A percentile compares a stretch with the other conserved stretches of the same genome.
phyloP scores from a whole-genome alignment of 768 basidiomycete genomes.

The Kwoniella shandongensis region DNA sequence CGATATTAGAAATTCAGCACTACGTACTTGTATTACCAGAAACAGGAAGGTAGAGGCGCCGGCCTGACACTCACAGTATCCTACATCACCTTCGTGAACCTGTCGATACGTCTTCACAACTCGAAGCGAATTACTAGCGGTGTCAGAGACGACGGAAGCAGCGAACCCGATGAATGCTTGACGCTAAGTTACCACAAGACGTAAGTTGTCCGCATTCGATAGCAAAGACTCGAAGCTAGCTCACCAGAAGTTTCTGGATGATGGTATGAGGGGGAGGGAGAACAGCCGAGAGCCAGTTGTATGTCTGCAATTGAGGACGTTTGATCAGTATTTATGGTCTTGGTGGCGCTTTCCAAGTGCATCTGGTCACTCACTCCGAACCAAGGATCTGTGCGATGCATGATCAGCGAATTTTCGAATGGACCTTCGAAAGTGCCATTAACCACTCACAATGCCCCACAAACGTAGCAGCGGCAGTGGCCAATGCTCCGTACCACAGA shows the following conservation, averaged over 20 bases:
- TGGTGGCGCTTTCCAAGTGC: too few relatives aligned
- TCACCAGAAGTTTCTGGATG: conserved; percentile 60
- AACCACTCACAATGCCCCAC: conserved; percentile 71
- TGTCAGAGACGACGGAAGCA: conserved; percentile 82
- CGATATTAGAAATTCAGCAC: too few relatives aligned
- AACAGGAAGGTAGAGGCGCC: too few relatives aligned
- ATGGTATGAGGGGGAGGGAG: conserved; percentile 64
- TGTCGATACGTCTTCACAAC: conserved; percentile 96
- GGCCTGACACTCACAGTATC: conserved; percentile 63
- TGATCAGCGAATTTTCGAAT: conserved; percentile 2
- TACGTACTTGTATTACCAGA: too few relatives aligned
- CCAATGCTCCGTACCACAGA: conserved; percentile 87
- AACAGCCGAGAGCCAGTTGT: conserved; percentile 70
- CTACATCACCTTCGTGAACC: conserved; percentile 75
- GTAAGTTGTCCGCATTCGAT: background rate
- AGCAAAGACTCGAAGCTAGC: conserved; percentile 17
- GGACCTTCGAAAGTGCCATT: too few relatives aligned
- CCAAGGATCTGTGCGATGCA: conserved; percentile 46
- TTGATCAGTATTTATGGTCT: too few relatives aligned
- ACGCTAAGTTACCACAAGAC: conserved; percentile 54
- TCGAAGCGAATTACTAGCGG: conserved; percentile 79
- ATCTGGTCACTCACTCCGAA: conserved; percentile 51
- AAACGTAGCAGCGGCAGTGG: conserved; percentile 89
- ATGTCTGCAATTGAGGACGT: conserved; percentile 51
- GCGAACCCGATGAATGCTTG: conserved; percentile 89